Conservation (phyloP, 1,284 basidiomycete species). For the Tylopilus sp. region DNA sequence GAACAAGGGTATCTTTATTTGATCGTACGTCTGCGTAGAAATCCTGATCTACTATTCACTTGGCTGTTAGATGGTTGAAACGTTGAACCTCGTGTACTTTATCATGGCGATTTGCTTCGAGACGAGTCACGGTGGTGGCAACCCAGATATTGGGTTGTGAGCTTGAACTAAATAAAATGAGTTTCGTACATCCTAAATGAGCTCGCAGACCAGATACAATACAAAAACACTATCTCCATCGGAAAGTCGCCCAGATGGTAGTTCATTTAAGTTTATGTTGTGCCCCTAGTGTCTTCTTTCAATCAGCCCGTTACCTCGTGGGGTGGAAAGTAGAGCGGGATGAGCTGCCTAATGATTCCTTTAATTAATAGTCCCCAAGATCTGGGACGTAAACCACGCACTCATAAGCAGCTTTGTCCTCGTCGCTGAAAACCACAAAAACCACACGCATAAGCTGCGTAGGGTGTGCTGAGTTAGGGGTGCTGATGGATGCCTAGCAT, state of each 20-base stretch:
- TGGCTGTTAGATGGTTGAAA: constrained; percentile 52
- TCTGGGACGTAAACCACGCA: constrained; percentile 47
- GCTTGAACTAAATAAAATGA: too few species aligned
- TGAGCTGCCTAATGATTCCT: constrained; percentile 53
- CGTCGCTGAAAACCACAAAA: constrained; percentile 77
- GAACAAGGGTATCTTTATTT: constrained; percentile 60
- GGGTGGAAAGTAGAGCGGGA: constrained; percentile 69
- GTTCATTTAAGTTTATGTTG: not conserved
- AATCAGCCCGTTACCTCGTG: not conserved
- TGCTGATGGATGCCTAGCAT: constrained; percentile 6
- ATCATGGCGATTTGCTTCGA: constrained; percentile 58
- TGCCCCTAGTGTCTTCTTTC: constrained; percentile 4
- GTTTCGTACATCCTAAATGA: too few species aligned
- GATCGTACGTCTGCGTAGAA: constrained; percentile 63
- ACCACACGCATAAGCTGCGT: constrained; percentile 80
- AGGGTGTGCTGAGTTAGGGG: constrained; percentile 1
- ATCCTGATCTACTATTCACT: constrained; percentile 57
- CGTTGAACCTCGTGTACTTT: constrained; percentile 62
- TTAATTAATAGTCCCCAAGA: not conserved
- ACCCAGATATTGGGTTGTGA: too few species aligned
- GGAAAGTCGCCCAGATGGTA: not conserved
- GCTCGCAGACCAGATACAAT: not conserved
- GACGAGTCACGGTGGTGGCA: constrained; percentile 2
- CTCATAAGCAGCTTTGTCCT: constrained; percentile 74
- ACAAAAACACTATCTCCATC: too few species aligned